A percentile compares a stretch with the other conserved stretches of the same genome.
Conservation (phyloP, 2,329 filamentous ascomycete genomes). For the Cercospora beticola region DNA sequence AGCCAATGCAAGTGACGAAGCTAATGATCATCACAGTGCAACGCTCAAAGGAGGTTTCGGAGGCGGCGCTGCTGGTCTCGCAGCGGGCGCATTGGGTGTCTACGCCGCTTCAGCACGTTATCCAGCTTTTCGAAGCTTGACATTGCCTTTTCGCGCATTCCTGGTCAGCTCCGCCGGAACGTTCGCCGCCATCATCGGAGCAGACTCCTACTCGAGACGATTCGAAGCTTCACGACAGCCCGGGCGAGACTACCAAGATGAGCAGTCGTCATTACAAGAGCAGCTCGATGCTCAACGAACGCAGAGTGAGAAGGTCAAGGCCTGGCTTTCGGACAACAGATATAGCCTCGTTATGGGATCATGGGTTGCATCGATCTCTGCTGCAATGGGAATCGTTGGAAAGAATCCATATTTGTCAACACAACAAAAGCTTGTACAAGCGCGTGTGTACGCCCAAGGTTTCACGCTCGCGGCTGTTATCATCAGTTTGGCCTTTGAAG, state of each 20-base stretch:
- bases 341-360: constrained; percentile 81
- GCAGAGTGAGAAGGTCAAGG: constrained; percentile 60
- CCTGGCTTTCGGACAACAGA: constrained; percentile 76
- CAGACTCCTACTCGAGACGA: constrained; percentile 69
- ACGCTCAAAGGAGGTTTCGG: constrained; percentile 77
- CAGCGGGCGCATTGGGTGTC: constrained; percentile 66
- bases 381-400: constrained; percentile 72
- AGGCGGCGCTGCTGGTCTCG: constrained; percentile 69
- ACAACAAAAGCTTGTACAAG: constrained; percentile 88
- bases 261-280: constrained; percentile 57
- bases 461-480: constrained; percentile 82
- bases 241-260: constrained; percentile 64
- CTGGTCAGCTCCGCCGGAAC: constrained; percentile 79
- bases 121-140: constrained; percentile 74
- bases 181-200: constrained; percentile 78
- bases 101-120: constrained; percentile 68
- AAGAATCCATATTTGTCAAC: constrained; percentile 72
- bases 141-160: constrained; percentile 87
- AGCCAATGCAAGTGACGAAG: not conserved
- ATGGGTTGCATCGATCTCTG: constrained; percentile 78
- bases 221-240: constrained; percentile 73
- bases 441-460: constrained; percentile 89
- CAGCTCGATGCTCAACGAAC: constrained; percentile 58
- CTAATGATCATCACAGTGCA: constrained; percentile 45
- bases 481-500: constrained; percentile 79